Conservation (phyloP, 176 grass and related monocot genomes). For the Hyparrhenia diplandra region DNA sequence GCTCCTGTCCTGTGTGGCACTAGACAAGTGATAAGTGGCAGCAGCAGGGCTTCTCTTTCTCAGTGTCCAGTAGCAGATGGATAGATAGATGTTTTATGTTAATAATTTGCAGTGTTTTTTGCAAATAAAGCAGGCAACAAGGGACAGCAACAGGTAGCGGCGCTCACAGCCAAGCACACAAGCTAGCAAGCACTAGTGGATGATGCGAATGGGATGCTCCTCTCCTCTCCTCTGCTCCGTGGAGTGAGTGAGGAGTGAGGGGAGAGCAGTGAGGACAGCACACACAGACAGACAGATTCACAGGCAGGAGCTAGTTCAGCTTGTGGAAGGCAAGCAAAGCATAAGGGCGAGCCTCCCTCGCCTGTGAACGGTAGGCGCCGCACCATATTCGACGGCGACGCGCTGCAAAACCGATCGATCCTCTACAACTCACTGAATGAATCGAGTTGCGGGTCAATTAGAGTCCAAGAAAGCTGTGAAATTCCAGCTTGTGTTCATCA, state of each 20-base stretch:
- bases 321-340: neutral
- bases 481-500: too few species aligned
- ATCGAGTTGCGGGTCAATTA: too few species aligned
- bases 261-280: too few species aligned
- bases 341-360: neutral
- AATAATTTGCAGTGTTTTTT: neutral
- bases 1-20: neutral
- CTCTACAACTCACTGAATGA: too few species aligned
- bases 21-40: neutral
- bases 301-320: too few species aligned
- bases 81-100: neutral
- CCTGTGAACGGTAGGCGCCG: neutral
- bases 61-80: neutral
- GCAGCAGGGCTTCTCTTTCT: neutral
- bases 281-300: too few species aligned
- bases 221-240: too few species aligned
- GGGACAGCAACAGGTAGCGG: constrained; percentile 22
- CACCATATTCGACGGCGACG: too few species aligned
- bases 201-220: neutral
- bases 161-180: neutral
- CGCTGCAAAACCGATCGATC: too few species aligned
- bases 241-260: too few species aligned
- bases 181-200: neutral
- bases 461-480: too few species aligned
- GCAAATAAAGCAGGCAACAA: neutral